Conservation (phyloP, 139 green algal genomes). For the Microglena sp. region DNA sequence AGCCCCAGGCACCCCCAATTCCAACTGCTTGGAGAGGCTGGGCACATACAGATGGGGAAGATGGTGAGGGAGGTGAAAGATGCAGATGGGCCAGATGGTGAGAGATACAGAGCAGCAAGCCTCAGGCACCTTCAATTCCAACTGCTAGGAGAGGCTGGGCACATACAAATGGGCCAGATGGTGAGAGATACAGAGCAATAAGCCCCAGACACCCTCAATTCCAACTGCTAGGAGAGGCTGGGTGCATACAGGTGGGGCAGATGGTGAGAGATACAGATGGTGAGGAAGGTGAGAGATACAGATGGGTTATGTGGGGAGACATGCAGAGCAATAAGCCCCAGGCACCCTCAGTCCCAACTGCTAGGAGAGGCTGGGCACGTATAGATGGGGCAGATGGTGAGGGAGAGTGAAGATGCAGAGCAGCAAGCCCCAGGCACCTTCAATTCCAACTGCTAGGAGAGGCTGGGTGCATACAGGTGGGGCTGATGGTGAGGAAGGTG, state of each 20-base stretch:
- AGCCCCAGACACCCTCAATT: too few relatives aligned
- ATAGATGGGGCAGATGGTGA: too few relatives aligned
- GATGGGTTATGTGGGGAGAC: neutral
- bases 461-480: constrained; percentile 24
- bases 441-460: constrained; percentile 62
- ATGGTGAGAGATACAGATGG: too few relatives aligned
- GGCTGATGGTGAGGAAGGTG: too few relatives aligned
- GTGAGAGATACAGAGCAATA: too few relatives aligned
- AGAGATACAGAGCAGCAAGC: neutral
- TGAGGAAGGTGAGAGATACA: too few relatives aligned
- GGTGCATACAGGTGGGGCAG: too few relatives aligned
- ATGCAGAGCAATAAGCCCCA: neutral
- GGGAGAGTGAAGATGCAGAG: constrained; percentile 54
- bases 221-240: too few relatives aligned
- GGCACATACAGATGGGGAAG: neutral
- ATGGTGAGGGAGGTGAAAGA: too few relatives aligned
- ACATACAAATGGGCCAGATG: neutral
- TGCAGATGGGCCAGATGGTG: neutral
- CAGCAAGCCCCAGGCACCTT: constrained; percentile 67
- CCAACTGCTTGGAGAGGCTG: constrained; percentile 65
- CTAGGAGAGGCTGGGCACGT: constrained; percentile 48
- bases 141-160: constrained; percentile 60
- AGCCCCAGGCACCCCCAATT: neutral
- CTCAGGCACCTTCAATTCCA: constrained; percentile 11
- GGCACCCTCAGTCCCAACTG: constrained; percentile 32